These are phyloP conservation scores for Trichoderma simmonsii DNA, from an alignment of 2,329 filamentous ascomycete species.

Conservation along the genomic window DNA sequence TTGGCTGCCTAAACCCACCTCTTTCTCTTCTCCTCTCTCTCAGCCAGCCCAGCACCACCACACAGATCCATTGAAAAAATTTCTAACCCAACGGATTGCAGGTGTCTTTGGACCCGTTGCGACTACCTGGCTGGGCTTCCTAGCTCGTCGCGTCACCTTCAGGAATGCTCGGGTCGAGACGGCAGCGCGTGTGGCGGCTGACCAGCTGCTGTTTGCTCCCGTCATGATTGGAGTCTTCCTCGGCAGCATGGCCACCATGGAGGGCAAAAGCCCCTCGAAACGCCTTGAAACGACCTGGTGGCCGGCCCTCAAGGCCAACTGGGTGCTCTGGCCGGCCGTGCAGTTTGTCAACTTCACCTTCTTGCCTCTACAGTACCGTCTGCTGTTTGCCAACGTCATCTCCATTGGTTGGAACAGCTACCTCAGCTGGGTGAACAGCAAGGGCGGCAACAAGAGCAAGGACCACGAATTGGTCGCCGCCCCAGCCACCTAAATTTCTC, in stretches of 20 bases:
- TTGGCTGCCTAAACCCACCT: neutral
- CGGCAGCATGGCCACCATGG: conserved; percentile 77
- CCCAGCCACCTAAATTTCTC: conserved; percentile 1
- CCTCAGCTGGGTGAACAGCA: conserved; percentile 59
- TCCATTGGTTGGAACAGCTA: conserved; percentile 66
- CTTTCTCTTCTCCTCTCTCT: neutral
- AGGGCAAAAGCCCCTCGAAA: conserved; percentile 59
- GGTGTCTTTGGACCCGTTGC: conserved; percentile 84
- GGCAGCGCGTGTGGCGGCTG: conserved; percentile 70
- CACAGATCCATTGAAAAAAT: neutral
- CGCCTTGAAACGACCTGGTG: conserved; percentile 71
- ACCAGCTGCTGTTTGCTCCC: conserved; percentile 84
- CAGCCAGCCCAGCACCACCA: neutral
- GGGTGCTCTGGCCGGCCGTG: conserved; percentile 82
- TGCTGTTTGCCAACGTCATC: conserved; percentile 83
- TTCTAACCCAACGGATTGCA: conserved; percentile 31
- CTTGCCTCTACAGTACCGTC: conserved; percentile 76
- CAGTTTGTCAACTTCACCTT: conserved; percentile 86
- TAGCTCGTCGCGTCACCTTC: conserved; percentile 66
- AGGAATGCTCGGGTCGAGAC: conserved; percentile 66
- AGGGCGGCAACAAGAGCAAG: conserved; percentile 25
- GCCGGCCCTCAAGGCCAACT: conserved; percentile 75
- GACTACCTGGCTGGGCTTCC: conserved; percentile 80
- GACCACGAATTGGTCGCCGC: conserved; percentile 18
- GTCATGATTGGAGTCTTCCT: conserved; percentile 79